Conservation (phyloP, 805 yeast genomes). For the Ascoidea asiatica region DNA sequence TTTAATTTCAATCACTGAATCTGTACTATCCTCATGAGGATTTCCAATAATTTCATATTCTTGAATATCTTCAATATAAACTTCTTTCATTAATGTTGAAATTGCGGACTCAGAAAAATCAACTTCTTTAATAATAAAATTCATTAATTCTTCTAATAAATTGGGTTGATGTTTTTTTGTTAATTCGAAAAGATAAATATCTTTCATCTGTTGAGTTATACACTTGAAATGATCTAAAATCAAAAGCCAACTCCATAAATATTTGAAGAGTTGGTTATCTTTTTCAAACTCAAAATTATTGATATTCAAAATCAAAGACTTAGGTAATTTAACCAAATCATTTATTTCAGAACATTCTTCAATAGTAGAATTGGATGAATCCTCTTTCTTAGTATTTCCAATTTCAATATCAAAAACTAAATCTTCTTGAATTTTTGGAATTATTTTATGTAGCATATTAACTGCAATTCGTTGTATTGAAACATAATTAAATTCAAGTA, state of each 20-base stretch:
- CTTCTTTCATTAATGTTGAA: conserved; percentile 10
- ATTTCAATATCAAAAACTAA: conserved; percentile 38
- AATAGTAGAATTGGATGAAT: conserved; percentile 16
- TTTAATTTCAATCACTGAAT: conserved; percentile 21
- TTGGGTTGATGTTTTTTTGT: conserved; percentile 36
- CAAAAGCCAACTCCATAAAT: conserved; percentile 58
- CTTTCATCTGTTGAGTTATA: conserved; percentile 50
- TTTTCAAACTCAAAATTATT: conserved; percentile 20
- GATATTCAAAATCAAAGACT: conserved; percentile 22
- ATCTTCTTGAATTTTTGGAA: conserved; percentile 33
- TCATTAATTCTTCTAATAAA: conserved; percentile 36
- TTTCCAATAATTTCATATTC: conserved; percentile 14
- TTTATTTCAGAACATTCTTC: conserved; percentile 1
- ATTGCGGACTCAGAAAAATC: conserved; percentile 20
- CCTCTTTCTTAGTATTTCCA: conserved; percentile 17
- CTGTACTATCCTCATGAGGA: conserved; percentile 16
- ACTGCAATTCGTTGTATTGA: conserved; percentile 26
- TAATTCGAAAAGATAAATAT: conserved; percentile 39
- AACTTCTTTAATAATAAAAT: conserved; percentile 40
- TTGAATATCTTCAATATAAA: conserved; percentile 14
- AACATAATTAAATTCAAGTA: conserved; percentile 3
- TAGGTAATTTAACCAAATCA: conserved; percentile 24
- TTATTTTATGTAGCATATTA: conserved; percentile 20
- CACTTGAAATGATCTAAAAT: conserved; percentile 48
- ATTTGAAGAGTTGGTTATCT: conserved; percentile 23